Conservation (phyloP, 75 land plant species). For the Selaginella tamariscina region DNA sequence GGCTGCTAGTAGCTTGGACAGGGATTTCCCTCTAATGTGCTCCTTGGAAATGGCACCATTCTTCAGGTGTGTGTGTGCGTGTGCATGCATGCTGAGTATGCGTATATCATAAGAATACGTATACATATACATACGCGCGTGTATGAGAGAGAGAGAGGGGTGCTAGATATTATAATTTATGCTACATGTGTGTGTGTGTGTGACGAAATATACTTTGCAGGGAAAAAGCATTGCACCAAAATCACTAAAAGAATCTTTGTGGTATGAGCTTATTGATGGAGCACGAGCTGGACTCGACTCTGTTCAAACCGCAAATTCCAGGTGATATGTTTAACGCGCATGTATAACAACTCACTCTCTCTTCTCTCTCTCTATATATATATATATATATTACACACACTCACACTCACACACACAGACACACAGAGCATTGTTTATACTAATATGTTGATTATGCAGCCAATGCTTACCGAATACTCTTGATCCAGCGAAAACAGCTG, state of each 20-base stretch:
- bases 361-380: neutral
- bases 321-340: neutral
- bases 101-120: neutral
- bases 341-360: neutral
- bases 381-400: neutral
- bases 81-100: neutral
- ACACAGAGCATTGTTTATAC: no score
- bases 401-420: no score
- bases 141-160: no score
- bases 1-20: conserved; percentile 36
- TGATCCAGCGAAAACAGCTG: neutral
- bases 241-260: neutral
- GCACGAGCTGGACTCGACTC: neutral
- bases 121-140: no score
- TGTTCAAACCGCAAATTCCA: neutral
- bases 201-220: no score
- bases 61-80: conserved; percentile 5
- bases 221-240: neutral
- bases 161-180: no score
- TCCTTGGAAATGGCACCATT: conserved; percentile 17
- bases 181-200: no score
- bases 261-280: neutral
- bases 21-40: conserved; percentile 19
- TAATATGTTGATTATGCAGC: no score
- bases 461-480: conserved; percentile 6